phyloP scores from a whole-genome alignment of 176 grass and related monocot species.

The Stipa capillata region DNA sequence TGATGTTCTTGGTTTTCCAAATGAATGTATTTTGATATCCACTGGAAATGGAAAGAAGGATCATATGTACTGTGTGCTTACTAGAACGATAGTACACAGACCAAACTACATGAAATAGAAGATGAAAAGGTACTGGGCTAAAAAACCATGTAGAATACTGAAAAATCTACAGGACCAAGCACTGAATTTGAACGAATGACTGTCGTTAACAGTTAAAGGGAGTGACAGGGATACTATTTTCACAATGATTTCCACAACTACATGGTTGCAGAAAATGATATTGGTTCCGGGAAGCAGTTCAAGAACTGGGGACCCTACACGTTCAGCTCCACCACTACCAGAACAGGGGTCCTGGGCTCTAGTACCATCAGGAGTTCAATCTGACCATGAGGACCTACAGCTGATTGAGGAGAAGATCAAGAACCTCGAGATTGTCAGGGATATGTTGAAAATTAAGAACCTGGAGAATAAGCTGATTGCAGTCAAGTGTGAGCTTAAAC shows the following conservation, averaged over 20 bases:
- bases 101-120: not conserved
- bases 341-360: not conserved
- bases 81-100: not conserved
- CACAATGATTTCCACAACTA: not conserved
- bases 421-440: not conserved
- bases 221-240: not conserved
- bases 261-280: conserved; percentile 24
- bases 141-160: not conserved
- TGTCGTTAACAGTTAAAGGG: not conserved
- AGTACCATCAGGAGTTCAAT: not conserved
- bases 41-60: not conserved
- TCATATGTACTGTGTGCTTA: not conserved
- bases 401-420: conserved; percentile 17
- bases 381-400: not conserved
- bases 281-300: conserved; percentile 14
- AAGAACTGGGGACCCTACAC: not conserved
- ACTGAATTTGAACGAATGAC: not conserved
- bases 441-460: conserved; percentile 10
- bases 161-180: not conserved
- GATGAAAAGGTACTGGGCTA: not conserved
- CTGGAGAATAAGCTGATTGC: conserved; percentile 1
- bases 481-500: conserved; percentile 13
- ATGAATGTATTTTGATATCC: not conserved
- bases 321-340: conserved; percentile 22
- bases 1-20: not conserved